phyloP scores from a whole-genome alignment of 2,329 filamentous ascomycete genomes.

The Monosporascus sp. region DNA sequence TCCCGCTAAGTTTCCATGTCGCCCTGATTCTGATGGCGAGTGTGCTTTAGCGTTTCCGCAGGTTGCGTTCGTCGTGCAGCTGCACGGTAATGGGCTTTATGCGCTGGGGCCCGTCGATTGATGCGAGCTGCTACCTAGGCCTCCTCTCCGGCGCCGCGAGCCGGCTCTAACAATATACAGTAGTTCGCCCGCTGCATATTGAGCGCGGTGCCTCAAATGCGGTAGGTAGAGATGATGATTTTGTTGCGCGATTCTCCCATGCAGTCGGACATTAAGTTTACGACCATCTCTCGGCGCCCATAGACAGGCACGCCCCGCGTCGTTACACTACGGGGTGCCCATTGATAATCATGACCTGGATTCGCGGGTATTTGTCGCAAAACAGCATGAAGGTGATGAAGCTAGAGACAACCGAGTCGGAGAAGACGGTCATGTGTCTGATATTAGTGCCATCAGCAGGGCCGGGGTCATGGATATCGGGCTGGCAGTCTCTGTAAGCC shows the following conservation, averaged over 20 bases:
- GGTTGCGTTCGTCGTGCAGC: conserved; percentile 8
- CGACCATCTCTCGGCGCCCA: conserved; percentile 2
- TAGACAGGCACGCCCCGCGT: conserved; percentile 2
- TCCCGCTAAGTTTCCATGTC: too few relatives aligned
- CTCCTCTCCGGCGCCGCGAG: conserved; percentile 2
- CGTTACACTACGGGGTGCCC: neutral
- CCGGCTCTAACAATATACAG: conserved; percentile 9
- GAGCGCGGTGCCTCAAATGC: conserved; percentile 4
- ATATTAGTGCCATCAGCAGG: conserved; percentile 3
- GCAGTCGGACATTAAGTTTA: conserved; percentile 3
- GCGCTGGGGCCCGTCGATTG: conserved; percentile 7
- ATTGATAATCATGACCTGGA: conserved; percentile 3
- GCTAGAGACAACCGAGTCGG: conserved; percentile 1
- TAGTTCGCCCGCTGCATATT: conserved; percentile 11
- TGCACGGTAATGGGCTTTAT: conserved; percentile 5
- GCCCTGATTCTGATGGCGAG: conserved; percentile 2
- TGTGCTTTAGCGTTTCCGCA: conserved; percentile 4
- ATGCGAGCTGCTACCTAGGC: conserved; percentile 6
- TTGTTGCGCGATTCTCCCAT: conserved; percentile 6
- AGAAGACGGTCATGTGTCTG: conserved; percentile 3
- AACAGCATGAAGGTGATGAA: conserved; percentile 4
- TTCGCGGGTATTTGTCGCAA: neutral
- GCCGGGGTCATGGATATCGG: neutral
- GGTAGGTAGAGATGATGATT: conserved; percentile 7
- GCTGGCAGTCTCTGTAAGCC: neutral